Evolutionary conservation across 148 eudicot genomes (phyloP).

Genomic region (Oxyria digyna): DNA sequence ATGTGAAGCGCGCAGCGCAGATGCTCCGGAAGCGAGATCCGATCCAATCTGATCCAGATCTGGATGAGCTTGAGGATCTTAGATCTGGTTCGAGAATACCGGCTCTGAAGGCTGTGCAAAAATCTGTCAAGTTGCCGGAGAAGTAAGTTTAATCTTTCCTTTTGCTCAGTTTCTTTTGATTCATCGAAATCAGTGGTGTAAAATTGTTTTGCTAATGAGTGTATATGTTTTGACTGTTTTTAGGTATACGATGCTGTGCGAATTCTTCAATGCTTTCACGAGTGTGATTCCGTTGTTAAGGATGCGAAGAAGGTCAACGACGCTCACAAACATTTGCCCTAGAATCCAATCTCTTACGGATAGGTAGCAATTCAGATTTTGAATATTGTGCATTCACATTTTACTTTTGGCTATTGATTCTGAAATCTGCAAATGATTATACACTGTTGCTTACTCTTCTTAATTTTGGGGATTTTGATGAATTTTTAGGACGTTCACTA

Average conservation of each 20-base stretch:
- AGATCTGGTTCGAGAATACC: neutral
- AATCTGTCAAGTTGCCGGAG: slow-evolving; percentile 23
- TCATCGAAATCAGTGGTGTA: no score
- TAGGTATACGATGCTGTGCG: slow-evolving; percentile 51
- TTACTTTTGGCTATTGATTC: neutral
- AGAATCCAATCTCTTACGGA: slow-evolving; percentile 48
- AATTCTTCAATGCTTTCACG: slow-evolving; percentile 64
- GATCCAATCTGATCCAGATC: slow-evolving; percentile 7
- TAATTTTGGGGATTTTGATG: neutral
- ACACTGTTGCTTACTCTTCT: neutral
- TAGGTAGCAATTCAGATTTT: slow-evolving; percentile 24
- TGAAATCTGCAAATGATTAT: neutral
- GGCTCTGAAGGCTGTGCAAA: slow-evolving; percentile 7
- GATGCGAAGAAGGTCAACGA: slow-evolving; percentile 27
- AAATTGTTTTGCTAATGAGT: neutral
- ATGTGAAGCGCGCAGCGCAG: slow-evolving; percentile 30
- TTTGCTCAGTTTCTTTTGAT: neutral
- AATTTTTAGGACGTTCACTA: slow-evolving; percentile 56
- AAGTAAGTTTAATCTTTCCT: slow-evolving; percentile 29
- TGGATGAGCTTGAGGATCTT: neutral
- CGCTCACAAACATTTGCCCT: slow-evolving; percentile 42
- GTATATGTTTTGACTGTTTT: neutral
- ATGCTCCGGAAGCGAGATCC: slow-evolving; percentile 20
- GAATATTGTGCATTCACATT: neutral
- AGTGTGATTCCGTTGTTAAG: slow-evolving; percentile 55